Evolutionary conservation across 148 eudicot genomes (phyloP).

Genomic region (Suaeda aralocaspica): DNA sequence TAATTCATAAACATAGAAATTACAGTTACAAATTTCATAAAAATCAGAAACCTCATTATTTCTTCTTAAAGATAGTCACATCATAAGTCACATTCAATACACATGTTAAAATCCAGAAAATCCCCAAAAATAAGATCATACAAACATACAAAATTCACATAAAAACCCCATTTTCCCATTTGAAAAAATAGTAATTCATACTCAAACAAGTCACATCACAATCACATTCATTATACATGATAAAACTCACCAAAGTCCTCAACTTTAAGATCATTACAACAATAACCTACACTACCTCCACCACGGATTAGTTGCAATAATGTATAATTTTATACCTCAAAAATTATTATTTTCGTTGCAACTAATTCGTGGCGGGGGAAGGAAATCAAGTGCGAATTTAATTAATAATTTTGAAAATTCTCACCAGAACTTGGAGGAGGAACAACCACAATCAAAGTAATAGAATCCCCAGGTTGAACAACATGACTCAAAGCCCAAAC

Average conservation of each 20-base stretch:
- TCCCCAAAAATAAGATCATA: background rate
- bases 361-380: too few species aligned
- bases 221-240: background rate
- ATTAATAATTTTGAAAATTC: background rate
- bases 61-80: background rate
- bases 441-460: conserved; percentile 75
- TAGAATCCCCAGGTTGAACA: conserved; percentile 95
- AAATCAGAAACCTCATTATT: background rate
- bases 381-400: too few species aligned
- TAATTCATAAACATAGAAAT: too few species aligned
- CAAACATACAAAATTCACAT: background rate
- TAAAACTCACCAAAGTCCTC: background rate
- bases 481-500: conserved; percentile 98
- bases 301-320: too few species aligned
- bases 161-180: background rate
- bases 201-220: background rate
- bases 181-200: background rate
- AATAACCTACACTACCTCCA: too few species aligned
- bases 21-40: background rate
- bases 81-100: background rate
- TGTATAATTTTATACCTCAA: too few species aligned
- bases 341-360: too few species aligned
- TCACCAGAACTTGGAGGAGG: conserved; percentile 75
- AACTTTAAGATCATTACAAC: background rate
- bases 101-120: background rate